These are phyloP conservation scores for Penicillium alfredii DNA, from an alignment of 495 filamentous ascomycete species.

Conservation along the genomic window DNA sequence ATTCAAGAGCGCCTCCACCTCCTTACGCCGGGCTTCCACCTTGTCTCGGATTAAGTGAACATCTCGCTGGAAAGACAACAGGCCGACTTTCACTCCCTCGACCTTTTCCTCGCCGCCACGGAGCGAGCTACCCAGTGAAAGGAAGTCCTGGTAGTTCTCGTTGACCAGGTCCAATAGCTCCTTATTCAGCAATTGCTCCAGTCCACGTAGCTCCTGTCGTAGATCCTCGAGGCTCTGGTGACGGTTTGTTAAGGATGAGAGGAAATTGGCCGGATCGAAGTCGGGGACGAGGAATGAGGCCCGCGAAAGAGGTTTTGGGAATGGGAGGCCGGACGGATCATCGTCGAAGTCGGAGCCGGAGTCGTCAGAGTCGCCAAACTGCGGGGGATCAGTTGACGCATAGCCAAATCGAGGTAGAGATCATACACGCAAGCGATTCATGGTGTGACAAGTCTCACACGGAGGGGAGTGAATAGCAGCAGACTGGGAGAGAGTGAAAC, in stretches of 20 bases:
- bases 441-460: conserved; percentile 11
- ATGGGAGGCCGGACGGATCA: conserved; percentile 66
- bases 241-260: conserved; percentile 74
- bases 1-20: conserved; percentile 49
- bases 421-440: conserved; percentile 25
- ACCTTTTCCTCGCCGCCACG: conserved; percentile 85
- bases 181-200: conserved; percentile 65
- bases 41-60: conserved; percentile 53
- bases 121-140: conserved; percentile 74
- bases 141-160: conserved; percentile 83
- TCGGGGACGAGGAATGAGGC: conserved; percentile 67
- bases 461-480: conserved; percentile 1
- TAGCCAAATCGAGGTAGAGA: not conserved
- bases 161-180: conserved; percentile 94
- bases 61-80: conserved; percentile 78
- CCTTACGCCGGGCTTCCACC: conserved; percentile 47
- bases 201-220: conserved; percentile 71
- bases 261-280: conserved; percentile 78
- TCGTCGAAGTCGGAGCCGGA: conserved; percentile 52
- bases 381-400: not conserved
- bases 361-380: conserved; percentile 49
- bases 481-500: conserved; percentile 7
- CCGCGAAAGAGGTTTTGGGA: conserved; percentile 74
- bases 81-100: conserved; percentile 82
- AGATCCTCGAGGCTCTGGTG: conserved; percentile 97